Conservation (phyloP, 495 filamentous ascomycete species). For the Hypoxylon crocopeplum region DNA sequence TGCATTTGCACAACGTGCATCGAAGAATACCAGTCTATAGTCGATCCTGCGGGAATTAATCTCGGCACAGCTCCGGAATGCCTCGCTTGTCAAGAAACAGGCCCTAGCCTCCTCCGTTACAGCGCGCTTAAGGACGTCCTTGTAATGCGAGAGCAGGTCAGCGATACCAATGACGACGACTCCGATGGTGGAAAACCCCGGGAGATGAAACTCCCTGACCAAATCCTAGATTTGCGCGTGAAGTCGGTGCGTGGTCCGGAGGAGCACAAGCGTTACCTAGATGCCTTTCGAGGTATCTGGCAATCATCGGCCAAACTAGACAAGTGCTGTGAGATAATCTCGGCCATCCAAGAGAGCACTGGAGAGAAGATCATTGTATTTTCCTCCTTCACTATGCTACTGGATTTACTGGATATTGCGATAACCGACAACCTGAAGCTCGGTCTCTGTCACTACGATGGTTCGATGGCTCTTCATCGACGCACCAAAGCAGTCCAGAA, state of each 20-base stretch:
- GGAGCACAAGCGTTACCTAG: conserved; percentile 65
- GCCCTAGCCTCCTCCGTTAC: too few species aligned
- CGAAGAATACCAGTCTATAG: too few species aligned
- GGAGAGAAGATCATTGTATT: conserved; percentile 89
- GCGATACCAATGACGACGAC: conserved; percentile 31
- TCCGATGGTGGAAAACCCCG: conserved; percentile 29
- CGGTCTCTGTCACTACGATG: conserved; percentile 78
- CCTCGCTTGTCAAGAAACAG: too few species aligned
- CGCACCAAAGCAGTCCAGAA: conserved; percentile 74
- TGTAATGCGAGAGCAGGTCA: conserved; percentile 52
- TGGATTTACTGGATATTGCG: conserved; percentile 85
- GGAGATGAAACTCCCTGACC: too few species aligned
- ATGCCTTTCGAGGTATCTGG: conserved; percentile 74
- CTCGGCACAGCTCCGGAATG: too few species aligned
- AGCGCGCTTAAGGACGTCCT: conserved; percentile 82
- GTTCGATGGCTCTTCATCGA: conserved; percentile 72
- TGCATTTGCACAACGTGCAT: conserved; percentile 81
- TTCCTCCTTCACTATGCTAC: conserved; percentile 85
- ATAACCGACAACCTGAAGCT: conserved; percentile 56
- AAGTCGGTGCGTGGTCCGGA: conserved; percentile 44
- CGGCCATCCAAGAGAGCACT: conserved; percentile 41
- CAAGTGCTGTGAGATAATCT: conserved; percentile 74
- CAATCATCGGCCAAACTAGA: conserved; percentile 79
- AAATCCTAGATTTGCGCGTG: too few species aligned
- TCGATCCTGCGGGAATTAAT: too few species aligned